phyloP scores from a whole-genome alignment of 345 rosid genomes.

The Eucalyptus globulus region DNA sequence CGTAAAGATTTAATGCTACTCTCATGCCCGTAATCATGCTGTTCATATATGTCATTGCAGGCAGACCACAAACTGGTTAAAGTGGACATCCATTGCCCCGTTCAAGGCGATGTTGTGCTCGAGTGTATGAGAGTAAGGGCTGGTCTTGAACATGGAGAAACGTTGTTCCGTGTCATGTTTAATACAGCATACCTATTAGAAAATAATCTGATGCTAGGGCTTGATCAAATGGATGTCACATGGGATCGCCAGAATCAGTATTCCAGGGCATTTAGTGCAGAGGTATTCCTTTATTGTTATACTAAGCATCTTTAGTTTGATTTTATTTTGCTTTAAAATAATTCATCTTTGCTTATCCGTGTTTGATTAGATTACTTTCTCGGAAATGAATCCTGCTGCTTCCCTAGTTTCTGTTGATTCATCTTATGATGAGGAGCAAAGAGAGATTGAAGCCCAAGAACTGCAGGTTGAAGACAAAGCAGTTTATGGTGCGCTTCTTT shows the following conservation, averaged over 20 bases:
- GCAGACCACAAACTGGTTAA: slow-evolving; percentile 64
- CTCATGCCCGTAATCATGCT: not conserved
- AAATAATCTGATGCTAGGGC: slow-evolving; percentile 73
- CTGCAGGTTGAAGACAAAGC: not conserved
- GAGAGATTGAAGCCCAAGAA: no score
- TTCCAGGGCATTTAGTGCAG: slow-evolving; percentile 68
- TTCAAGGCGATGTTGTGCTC: slow-evolving; percentile 85
- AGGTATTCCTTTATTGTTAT: slow-evolving; percentile 27
- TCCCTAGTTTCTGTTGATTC: no score
- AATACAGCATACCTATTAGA: slow-evolving; percentile 81
- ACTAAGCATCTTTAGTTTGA: not conserved
- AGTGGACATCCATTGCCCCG: slow-evolving; percentile 68
- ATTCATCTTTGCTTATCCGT: not conserved
- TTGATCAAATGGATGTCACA: slow-evolving; percentile 66
- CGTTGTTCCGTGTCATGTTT: slow-evolving; percentile 74
- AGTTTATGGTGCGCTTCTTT: not conserved
- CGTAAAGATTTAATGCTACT: not conserved
- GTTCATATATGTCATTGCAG: slow-evolving; percentile 25
- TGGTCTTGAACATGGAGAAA: slow-evolving; percentile 58
- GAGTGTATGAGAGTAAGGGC: slow-evolving; percentile 65
- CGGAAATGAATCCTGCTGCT: slow-evolving; percentile 41
- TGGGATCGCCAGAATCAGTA: slow-evolving; percentile 67
- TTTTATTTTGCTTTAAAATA: not conserved
- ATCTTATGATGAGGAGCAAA: not conserved
- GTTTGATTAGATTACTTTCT: slow-evolving; percentile 55